Base-by-base conservation (phyloP, 1,139 yeast genomes). In the Debaryomycetaceae sp. region DNA sequence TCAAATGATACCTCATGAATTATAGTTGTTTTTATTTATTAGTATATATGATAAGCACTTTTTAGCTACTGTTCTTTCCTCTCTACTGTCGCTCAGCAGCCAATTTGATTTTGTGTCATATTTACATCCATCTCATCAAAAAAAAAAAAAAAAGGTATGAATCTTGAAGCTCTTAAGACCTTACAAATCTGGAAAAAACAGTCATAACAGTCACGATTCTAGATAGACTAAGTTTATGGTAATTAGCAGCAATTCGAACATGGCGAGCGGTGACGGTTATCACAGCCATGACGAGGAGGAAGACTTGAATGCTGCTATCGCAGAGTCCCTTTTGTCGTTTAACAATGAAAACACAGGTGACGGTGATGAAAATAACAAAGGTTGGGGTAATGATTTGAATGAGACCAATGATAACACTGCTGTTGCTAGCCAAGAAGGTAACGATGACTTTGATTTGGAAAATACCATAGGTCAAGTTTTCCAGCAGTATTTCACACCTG, bases 391-490 rank as follows among this genome's bases (percentile, higher is more conserved):
- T 11, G 30, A 31, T 17, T 31, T n/a, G 31, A 11, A 18, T 28
- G 37, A 39, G 24, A n/a, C 19, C 5, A 5, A 31, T 16, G 39
- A 35, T 15, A 1, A 18, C 17, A 32, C 6, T 14, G 34, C 6
- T 5, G 22, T 29, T n/a, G 14, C 14, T 5, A 22, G 26, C 9
- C 33, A 39, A 7, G 36, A 31, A n/a, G 42, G 41, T 15, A 22
- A 37, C 17, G 47, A 50, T 29, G 40, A 41, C 43, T 7, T 51
- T 24, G 70, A 59, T 24, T 51, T 67, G 31, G 65, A 64, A 41
- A 55, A 54, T 39, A 70, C 72, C 30, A 67, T 69, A 19, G 73
- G 71, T 9, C 67, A 67, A 41, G 74, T 66, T 0, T 65, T 69
- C 46, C 58, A 56, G 31, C 63, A 53, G 42, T 60, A 65, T 39